A percentile compares a stretch with the other conserved stretches of the same genome.
Conservation (phyloP, 345 rosid genomes). For the Firmiana major region DNA sequence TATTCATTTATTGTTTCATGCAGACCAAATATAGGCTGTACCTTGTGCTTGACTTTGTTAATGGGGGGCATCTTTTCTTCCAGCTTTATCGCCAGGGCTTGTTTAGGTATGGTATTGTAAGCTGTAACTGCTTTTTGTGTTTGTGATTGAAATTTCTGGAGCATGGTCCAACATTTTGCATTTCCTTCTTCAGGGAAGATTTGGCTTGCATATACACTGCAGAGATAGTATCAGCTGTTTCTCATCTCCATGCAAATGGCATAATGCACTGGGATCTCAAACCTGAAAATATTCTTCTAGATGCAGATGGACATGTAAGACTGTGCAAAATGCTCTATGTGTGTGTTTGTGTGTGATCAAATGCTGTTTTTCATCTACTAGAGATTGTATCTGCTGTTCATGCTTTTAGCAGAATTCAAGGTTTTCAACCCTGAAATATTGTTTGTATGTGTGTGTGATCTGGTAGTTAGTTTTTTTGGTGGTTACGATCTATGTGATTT, state of each 20-base stretch:
- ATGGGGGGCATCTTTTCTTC: constrained; percentile 97
- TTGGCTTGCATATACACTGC: constrained; percentile 91
- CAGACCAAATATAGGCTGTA: constrained; percentile 93
- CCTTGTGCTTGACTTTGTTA: constrained; percentile 89
- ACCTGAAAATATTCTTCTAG: constrained; percentile 92
- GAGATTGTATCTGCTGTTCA: constrained; percentile 45
- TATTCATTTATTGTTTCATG: constrained; percentile 7
- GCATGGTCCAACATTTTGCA: constrained; percentile 4
- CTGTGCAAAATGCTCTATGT: not conserved
- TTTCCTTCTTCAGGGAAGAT: constrained; percentile 64
- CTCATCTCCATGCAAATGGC: constrained; percentile 92
- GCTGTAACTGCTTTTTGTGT: not conserved
- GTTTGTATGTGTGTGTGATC: constrained; percentile 22
- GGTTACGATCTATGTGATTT: not conserved
- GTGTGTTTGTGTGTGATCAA: not conserved
- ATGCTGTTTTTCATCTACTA: not conserved
- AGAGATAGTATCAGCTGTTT: constrained; percentile 83
- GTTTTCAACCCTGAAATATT: constrained; percentile 40
- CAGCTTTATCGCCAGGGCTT: constrained; percentile 97
- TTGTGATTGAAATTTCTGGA: not conserved
- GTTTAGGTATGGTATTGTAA: constrained; percentile 53
- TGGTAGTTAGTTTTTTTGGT: constrained; percentile 27
- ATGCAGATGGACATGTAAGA: constrained; percentile 79
- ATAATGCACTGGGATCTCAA: constrained; percentile 98
- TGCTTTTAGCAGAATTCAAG: constrained; percentile 34